Percentiles rank a stretch among this genome's conserved stretches.
phyloP scores from a whole-genome alignment of 805 yeast genomes.

The Starmerella vaccinii region DNA sequence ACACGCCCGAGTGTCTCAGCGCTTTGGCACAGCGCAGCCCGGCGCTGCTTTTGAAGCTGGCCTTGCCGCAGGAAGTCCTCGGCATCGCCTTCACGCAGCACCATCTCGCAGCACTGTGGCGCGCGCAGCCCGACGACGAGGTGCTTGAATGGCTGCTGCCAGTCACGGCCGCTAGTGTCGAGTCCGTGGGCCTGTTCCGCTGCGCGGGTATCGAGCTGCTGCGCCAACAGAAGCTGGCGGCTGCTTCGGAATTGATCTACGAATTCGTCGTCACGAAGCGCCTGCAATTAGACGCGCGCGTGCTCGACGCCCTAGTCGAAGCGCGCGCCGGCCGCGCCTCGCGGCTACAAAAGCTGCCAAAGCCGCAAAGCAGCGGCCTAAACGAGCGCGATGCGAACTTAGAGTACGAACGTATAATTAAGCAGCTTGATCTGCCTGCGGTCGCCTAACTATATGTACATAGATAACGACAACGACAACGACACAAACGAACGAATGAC shows the following conservation, averaged over 20 bases:
- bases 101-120: constrained; percentile 17
- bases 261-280: constrained; percentile 4
- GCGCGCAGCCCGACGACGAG: constrained; percentile 5
- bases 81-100: constrained; percentile 6
- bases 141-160: constrained; percentile 19
- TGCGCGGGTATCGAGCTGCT: constrained; percentile 6
- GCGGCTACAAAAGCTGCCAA: not conserved
- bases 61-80: constrained; percentile 13
- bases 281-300: not conserved
- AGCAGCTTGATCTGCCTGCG: not conserved
- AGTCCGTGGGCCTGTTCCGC: constrained; percentile 13
- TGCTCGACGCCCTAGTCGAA: not conserved
- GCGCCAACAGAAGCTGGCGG: not conserved
- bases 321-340: not conserved
- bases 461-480: too few relatives aligned
- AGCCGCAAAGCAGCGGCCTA: not conserved
- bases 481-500: too few relatives aligned
- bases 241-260: not conserved
- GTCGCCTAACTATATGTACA: not conserved
- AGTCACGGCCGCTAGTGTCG: constrained; percentile 5
- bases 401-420: not conserved
- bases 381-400: not conserved
- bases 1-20: constrained; percentile 12
- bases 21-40: constrained; percentile 16
- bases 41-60: constrained; percentile 8